Evolutionary conservation across 805 yeast species (phyloP), one percentile per base, ranked within the genome.

Genomic region (Candida nitratophila): DNA sequence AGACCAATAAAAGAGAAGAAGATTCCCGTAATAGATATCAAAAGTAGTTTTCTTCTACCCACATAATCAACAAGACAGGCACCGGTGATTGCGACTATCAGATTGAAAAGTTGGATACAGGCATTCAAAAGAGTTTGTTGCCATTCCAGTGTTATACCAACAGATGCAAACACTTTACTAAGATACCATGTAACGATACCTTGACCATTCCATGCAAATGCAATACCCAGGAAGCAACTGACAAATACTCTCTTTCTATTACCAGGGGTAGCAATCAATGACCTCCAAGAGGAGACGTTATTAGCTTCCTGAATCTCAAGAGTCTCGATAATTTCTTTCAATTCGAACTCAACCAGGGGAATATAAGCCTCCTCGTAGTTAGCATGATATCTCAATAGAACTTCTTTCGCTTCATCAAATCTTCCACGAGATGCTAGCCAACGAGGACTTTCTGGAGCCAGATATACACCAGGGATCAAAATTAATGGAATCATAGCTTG

Each of bases 121-220:
- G 76, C 80, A 55, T 77, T 76, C 55, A 76, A 68, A 41, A 70
- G 56, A 44, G 76, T 66, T 57, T 76, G 77, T 44, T 61, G 58
- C 40, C 59, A 59, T 22, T 66, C 60, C n/a, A 64, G 65, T 40
- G 74, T 73, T 52, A 77, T 72, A 46, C 83, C 81, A 55, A 77
- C 74, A 22, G 77, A 69, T 46, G 60, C 54, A 50, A 77, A 65
- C 16, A 77, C 81, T 69, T 15, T 50, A 44, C n/a, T 65, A 46
- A 71, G 55, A 56, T 71, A 71, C 63, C 68, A 69, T 9, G 72
- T 63, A 16, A 71, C 73, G 43, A 71, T 59, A 45, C 71, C 72
- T 50, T 69, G 70, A 50, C 76, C 76, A 10, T 70, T 66, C 43
- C 68, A 57, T 42, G 65, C 70, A 63, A 60, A 61, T 47, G 69